phyloP scores from a whole-genome alignment of 768 basidiomycete genomes.

The Coprinopsis marcescibilis region DNA sequence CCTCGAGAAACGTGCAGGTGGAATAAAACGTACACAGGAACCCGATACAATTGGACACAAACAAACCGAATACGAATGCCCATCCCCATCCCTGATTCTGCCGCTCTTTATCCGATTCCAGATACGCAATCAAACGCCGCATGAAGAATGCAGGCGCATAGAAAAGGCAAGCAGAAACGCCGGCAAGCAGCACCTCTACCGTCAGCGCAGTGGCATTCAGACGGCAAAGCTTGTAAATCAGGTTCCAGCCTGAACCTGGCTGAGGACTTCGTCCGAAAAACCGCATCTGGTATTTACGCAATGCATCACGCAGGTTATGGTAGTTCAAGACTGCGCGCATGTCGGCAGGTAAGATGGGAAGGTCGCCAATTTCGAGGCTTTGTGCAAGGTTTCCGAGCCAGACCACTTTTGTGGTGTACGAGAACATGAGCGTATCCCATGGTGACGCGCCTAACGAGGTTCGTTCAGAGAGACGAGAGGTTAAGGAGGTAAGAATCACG shows the following conservation, averaged over 20 bases:
- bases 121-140: conserved; percentile 51
- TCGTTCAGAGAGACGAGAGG: background rate
- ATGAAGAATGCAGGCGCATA: conserved; percentile 66
- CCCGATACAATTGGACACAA: conserved; percentile 26
- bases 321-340: conserved; percentile 69
- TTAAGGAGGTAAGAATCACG: conserved; percentile 6
- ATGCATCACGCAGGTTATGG: conserved; percentile 53
- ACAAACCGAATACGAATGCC: conserved; percentile 45
- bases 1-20: background rate
- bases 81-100: conserved; percentile 65
- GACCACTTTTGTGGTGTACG: conserved; percentile 83
- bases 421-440: conserved; percentile 69
- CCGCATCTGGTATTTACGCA: conserved; percentile 44
- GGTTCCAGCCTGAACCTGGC: conserved; percentile 58
- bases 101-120: conserved; percentile 57
- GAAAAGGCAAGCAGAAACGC: conserved; percentile 54
- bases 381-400: conserved; percentile 72
- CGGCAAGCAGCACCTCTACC: conserved; percentile 45
- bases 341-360: conserved; percentile 71
- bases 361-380: conserved; percentile 79
- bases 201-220: conserved; percentile 43
- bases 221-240: conserved; percentile 55
- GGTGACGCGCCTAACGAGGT: conserved; percentile 43
- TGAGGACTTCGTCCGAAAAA: conserved; percentile 54
- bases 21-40: conserved; percentile 26